These are phyloP conservation scores for Boletales sp. DNA, from an alignment of 768 basidiomycete genomes.

Conservation along the genomic window DNA sequence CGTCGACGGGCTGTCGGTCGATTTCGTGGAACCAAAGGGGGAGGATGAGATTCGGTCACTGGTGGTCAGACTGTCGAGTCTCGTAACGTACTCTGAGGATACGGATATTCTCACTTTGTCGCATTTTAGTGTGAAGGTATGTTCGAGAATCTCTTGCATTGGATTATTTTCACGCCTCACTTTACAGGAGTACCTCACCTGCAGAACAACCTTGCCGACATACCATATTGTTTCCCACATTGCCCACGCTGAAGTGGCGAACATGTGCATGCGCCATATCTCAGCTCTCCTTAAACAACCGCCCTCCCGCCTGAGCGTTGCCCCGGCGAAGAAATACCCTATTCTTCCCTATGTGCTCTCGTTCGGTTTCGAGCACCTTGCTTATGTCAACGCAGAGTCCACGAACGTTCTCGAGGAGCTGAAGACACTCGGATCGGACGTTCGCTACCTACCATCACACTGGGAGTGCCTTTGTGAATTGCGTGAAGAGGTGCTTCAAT, in stretches of 20 bases:
- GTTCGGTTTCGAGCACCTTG: not conserved
- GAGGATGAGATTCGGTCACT: too few relatives aligned
- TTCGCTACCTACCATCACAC: not conserved
- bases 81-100: not conserved
- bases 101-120: not conserved
- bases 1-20: not conserved
- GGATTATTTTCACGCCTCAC: too few relatives aligned
- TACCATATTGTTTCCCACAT: not conserved
- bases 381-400: not conserved
- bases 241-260: not conserved
- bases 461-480: not conserved
- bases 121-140: slow-evolving; percentile 1
- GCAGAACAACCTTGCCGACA: not conserved
- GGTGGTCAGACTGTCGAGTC: not conserved
- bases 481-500: not conserved
- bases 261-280: not conserved
- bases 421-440: not conserved
- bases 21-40: not conserved
- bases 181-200: not conserved
- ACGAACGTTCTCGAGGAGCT: not conserved
- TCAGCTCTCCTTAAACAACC: not conserved
- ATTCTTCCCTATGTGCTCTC: slow-evolving; percentile 2
- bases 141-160: not conserved
- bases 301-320: too few relatives aligned
- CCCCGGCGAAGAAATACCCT: not conserved